A percentile compares a stretch with the other conserved stretches of the same genome.
Conservation (phyloP, 2,329 filamentous ascomycete species). For the Fusarium hostae region DNA sequence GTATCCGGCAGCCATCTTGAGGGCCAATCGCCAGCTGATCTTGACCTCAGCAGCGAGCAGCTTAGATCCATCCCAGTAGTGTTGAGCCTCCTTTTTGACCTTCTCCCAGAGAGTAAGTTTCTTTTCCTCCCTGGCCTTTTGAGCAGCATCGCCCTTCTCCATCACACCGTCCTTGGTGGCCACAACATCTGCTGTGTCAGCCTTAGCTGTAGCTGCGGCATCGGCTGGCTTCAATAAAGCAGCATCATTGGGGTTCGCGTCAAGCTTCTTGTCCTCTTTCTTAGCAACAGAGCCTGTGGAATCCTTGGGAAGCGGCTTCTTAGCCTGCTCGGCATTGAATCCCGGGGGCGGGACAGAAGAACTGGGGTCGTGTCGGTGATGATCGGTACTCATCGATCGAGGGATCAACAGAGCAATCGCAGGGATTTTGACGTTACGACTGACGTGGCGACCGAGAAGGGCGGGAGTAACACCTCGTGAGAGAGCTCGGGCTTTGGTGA, state of each 20-base stretch:
- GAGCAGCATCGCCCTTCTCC: slow-evolving; percentile 67
- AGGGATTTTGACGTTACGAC: slow-evolving; percentile 58
- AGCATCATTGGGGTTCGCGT: slow-evolving; percentile 25
- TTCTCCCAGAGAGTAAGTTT: slow-evolving; percentile 91
- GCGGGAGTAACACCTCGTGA: slow-evolving; percentile 60
- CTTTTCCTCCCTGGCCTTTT: slow-evolving; percentile 75
- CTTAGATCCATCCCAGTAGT: slow-evolving; percentile 99
- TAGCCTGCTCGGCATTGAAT: slow-evolving; percentile 90
- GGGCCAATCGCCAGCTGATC: slow-evolving; percentile 88
- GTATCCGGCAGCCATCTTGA: slow-evolving; percentile 98
- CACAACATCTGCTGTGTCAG: slow-evolving; percentile 54
- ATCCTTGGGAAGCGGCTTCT: slow-evolving; percentile 79
- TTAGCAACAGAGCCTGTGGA: slow-evolving; percentile 49
- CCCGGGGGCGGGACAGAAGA: slow-evolving; percentile 81
- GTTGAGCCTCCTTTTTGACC: slow-evolving; percentile 90
- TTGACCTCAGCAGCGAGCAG: slow-evolving; percentile 89
- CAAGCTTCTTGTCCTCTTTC: slow-evolving; percentile 49
- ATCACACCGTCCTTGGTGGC: slow-evolving; percentile 67
- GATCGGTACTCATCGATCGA: slow-evolving; percentile 68
- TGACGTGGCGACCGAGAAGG: slow-evolving; percentile 59
- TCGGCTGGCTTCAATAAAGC: slow-evolving; percentile 38
- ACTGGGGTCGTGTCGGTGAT: slow-evolving; percentile 62
- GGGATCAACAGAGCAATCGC: slow-evolving; percentile 69
- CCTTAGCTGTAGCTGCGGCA: slow-evolving; percentile 47
- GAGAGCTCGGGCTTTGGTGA: slow-evolving; percentile 56